These are phyloP conservation scores for Serendipita sp. DNA, from an alignment of 1,284 basidiomycete genomes.

Conservation along the genomic window DNA sequence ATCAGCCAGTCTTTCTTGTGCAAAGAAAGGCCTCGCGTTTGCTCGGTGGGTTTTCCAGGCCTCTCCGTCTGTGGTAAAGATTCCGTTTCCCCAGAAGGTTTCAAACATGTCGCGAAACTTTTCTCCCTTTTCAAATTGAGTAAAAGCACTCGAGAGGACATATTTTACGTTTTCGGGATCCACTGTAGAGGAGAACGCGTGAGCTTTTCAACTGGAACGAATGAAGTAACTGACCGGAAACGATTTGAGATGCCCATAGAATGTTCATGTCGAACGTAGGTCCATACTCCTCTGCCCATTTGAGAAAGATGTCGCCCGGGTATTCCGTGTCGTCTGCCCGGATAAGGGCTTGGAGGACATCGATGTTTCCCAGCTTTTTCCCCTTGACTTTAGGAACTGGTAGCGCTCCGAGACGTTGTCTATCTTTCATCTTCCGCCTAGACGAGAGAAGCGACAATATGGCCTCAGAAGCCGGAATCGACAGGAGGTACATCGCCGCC, in stretches of 20 bases:
- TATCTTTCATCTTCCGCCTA: background rate
- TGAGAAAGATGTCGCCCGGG: constrained; percentile 44
- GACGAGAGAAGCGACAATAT: background rate
- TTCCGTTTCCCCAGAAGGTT: constrained; percentile 24
- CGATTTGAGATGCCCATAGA: constrained; percentile 64
- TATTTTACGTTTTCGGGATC: constrained; percentile 35
- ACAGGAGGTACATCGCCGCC: background rate
- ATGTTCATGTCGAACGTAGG: constrained; percentile 54
- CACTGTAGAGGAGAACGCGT: constrained; percentile 10
- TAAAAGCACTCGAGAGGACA: constrained; percentile 1
- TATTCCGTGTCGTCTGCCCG: constrained; percentile 42
- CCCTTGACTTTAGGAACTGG: constrained; percentile 44
- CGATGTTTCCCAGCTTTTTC: constrained; percentile 59
- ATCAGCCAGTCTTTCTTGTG: constrained; percentile 52
- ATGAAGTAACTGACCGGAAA: constrained; percentile 40
- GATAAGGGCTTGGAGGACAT: constrained; percentile 43
- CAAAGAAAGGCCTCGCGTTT: constrained; percentile 60
- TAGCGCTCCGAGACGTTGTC: constrained; percentile 14
- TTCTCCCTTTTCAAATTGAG: constrained; percentile 15
- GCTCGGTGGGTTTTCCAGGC: constrained; percentile 37
- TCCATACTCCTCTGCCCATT: constrained; percentile 50
- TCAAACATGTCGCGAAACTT: constrained; percentile 24
- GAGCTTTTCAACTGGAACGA: constrained; percentile 8
- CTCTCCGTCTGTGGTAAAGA: constrained; percentile 20
- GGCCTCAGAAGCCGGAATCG: background rate